Percentiles rank a stretch among this genome's conserved stretches.
phyloP scores from a whole-genome alignment of 2,329 filamentous ascomycete genomes.

The Graphium sp. region DNA sequence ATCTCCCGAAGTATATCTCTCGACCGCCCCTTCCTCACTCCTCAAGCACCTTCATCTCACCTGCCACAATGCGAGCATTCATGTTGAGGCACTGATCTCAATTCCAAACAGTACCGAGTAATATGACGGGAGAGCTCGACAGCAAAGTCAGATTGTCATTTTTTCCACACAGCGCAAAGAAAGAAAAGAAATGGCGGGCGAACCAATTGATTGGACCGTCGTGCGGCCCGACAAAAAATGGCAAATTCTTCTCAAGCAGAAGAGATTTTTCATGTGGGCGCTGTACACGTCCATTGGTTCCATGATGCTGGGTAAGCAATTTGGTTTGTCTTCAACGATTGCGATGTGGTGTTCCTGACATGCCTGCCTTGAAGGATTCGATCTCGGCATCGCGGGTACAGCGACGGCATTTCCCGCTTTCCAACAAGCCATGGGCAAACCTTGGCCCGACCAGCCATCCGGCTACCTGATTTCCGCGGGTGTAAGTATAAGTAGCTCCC shows the following conservation, averaged over 20 bases:
- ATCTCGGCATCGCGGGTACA: constrained; percentile 3
- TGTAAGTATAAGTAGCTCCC: no score
- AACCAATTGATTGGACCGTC: constrained; percentile 10
- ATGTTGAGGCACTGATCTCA: no score
- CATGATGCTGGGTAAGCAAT: constrained; percentile 14
- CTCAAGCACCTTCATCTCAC: no score
- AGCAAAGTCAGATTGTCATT: no score
- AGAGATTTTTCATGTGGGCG: constrained; percentile 11
- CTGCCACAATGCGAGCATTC: no score
- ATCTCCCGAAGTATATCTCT: no score
- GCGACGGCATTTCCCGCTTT: constrained; percentile 3
- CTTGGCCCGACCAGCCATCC: constrained; percentile 2
- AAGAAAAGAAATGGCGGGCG: no score
- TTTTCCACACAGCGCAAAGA: no score
- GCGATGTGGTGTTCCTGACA: no score
- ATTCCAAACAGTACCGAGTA: no score
- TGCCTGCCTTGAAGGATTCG: constrained; percentile 1
- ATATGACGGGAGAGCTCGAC: no score
- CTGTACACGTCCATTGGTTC: constrained; percentile 12
- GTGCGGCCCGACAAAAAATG: constrained; percentile 12
- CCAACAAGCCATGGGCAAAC: constrained; percentile 3
- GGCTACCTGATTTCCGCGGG: constrained; percentile 12
- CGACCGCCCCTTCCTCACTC: no score
- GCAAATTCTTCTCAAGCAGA: constrained; percentile 11
- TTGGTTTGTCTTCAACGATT: constrained; percentile 10